These are phyloP conservation scores for Gossypium mustelinum DNA, from an alignment of 345 rosid genomes.

Conservation along the genomic window DNA sequence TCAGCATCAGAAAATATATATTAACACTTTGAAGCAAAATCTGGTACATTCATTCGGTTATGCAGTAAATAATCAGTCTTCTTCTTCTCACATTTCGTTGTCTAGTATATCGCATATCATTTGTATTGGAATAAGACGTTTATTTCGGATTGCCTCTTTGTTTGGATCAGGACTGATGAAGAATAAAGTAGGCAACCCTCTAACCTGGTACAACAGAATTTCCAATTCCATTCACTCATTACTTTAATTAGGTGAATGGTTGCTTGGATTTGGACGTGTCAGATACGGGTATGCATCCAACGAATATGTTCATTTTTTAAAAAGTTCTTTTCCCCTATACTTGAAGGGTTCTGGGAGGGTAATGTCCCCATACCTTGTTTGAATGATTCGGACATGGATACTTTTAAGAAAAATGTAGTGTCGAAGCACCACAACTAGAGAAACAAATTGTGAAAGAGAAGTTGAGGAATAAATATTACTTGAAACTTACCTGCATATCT, in stretches of 20 bases:
- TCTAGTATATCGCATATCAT: constrained; percentile 89
- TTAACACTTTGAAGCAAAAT: constrained; percentile 12
- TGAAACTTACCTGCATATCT: constrained; percentile 67
- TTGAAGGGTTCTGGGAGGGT: no score
- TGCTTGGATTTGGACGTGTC: not conserved
- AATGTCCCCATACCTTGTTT: not conserved
- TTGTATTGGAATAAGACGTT: constrained; percentile 81
- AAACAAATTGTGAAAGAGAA: not conserved
- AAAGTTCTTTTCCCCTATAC: no score
- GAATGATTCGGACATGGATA: not conserved
- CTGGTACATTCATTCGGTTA: not conserved
- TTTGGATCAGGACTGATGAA: constrained; percentile 85
- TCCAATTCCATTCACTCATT: not conserved
- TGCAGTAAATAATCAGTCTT: not conserved
- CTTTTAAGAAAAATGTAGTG: not conserved
- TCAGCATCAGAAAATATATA: not conserved
- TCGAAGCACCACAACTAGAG: not conserved
- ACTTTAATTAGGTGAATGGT: not conserved
- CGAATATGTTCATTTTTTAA: not conserved
- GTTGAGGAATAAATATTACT: not conserved
- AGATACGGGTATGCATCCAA: not conserved
- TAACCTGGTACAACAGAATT: constrained; percentile 48
- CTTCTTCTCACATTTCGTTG: constrained; percentile 57
- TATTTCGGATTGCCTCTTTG: constrained; percentile 85
- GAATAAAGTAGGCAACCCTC: constrained; percentile 80